Base-by-base conservation (phyloP, 192 early-diverging fungal genomes). In the Rhizophagus prolifer region DNA sequence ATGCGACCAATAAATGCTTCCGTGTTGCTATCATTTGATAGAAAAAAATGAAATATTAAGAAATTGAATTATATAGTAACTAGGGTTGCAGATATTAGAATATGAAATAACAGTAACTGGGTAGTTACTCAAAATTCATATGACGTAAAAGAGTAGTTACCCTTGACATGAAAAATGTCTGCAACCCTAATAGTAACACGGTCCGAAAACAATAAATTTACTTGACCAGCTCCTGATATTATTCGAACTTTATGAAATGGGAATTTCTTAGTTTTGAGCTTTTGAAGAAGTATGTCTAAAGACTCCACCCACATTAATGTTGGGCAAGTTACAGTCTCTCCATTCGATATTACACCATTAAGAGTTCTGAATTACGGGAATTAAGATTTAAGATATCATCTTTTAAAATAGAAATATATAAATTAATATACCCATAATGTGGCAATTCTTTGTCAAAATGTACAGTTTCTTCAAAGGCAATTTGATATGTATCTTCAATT, bases 231-330 rank as follows among this genome's bases (percentile, higher is more conserved):
- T 16, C 92, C 93, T 36, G 92, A 88, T 41, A 94, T 88, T 2
- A 83, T 86, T 26, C 60, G 46, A 47, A 90, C 80, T 28, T 81
- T 66, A 25, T 79, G 70, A 62, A 77, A 79, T 0, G 87, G 84
- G 21, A 88, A 83, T 1, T 80, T 74, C 0, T 61, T 69, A 0
- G 23, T 59, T 21, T 77, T 75, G 41, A 95, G 82, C 23, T 80
- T 79, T 12, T 67, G 79, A 25, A 95, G 76, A 4, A 95, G 75
- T 28, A 82, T 34, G 30, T 93, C 91, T 19, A 95, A 64, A 3
- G 94, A 92, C 26, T 92, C 88, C 0, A 91, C 86, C 92, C 93
- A 95, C 91, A 95, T 89, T 26, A 92, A 72, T 5, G 91, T 88
- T 1, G 94, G 92, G 7, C 92, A 86, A 0, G 88, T 90, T 25